These are phyloP conservation scores for Pulveroboletus sp. DNA, from an alignment of 768 basidiomycete species.

Conservation along the genomic window DNA sequence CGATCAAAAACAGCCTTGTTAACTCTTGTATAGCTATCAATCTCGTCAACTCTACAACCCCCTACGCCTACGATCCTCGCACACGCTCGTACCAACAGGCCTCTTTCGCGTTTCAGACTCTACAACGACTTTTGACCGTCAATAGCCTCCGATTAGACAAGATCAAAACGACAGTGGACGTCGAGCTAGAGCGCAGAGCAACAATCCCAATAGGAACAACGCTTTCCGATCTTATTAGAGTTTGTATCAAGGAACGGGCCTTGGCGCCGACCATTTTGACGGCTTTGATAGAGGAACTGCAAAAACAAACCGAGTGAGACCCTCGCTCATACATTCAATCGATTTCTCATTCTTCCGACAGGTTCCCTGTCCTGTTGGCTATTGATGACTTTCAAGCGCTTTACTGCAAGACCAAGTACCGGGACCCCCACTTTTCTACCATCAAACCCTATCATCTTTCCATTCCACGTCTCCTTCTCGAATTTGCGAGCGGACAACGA, in stretches of 20 bases:
- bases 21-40: constrained; percentile 38
- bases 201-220: constrained; percentile 45
- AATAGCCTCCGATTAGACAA: constrained; percentile 46
- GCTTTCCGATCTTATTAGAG: constrained; percentile 51
- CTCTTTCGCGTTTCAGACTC: constrained; percentile 54
- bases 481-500: constrained; percentile 69
- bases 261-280: constrained; percentile 55
- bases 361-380: constrained; percentile 76
- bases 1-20: background rate
- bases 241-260: constrained; percentile 51
- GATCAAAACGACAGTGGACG: constrained; percentile 39
- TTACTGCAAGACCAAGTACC: constrained; percentile 64
- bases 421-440: constrained; percentile 63
- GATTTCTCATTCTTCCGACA: constrained; percentile 25
- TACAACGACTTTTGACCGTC: constrained; percentile 57
- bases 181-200: constrained; percentile 45
- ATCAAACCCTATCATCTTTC: constrained; percentile 78
- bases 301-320: constrained; percentile 59
- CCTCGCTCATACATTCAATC: background rate
- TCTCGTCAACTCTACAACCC: constrained; percentile 71
- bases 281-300: constrained; percentile 57
- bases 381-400: constrained; percentile 87
- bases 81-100: constrained; percentile 78
- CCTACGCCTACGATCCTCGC: constrained; percentile 69
- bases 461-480: constrained; percentile 70